Base-by-base conservation (phyloP, 345 rosid genomes). In the Brassica nigra region DNA sequence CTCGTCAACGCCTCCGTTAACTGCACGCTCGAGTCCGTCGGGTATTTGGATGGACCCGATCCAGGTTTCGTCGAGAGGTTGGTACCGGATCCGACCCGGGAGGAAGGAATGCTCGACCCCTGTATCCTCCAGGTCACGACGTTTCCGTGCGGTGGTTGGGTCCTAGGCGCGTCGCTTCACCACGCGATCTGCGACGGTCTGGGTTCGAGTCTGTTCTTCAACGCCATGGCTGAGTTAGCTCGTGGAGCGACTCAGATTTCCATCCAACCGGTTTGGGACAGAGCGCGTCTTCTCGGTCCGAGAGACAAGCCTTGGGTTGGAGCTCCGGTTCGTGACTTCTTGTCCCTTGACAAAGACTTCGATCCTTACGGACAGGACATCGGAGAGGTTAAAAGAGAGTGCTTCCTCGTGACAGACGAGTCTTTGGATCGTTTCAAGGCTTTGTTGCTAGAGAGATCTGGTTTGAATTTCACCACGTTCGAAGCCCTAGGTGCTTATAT, bases 401-500 rank as follows among this genome's bases (percentile, higher is more conserved):
- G 89, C 27, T 90, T 92, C 71, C 75, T 83, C 10, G 92, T 94
- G 65, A 84, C 79, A 14, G 94, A 92, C 15, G 89, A 90, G 84
- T 88, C 86, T 82, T 47, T 94, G 87, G 93, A 90, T 11, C 73
- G 77, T 6, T 81, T 90, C 57, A 94, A 92, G 85, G 80, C 76
- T 0, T 63, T 30, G 44, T 58, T 92, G 84, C 49, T 86, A 36
- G 89, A 86, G 28, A 85, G 81, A 70, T 84, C 84, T 47, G 98
- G 97, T 49, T 18, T 71, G 58, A 81, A 66, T 65, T 94, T 92
- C 76, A 92, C 98, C 73, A 89, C 97, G 44, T 94, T 93, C 66
- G 98, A 94, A 71, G 95, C 91, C 73, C 84, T 94, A 61, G 96
- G 98, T 52, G 96, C 96, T 44, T 90, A 88, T 66, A 81, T 94